Conservation (phyloP, 805 yeast species). For the Debaryomyces castellii region DNA sequence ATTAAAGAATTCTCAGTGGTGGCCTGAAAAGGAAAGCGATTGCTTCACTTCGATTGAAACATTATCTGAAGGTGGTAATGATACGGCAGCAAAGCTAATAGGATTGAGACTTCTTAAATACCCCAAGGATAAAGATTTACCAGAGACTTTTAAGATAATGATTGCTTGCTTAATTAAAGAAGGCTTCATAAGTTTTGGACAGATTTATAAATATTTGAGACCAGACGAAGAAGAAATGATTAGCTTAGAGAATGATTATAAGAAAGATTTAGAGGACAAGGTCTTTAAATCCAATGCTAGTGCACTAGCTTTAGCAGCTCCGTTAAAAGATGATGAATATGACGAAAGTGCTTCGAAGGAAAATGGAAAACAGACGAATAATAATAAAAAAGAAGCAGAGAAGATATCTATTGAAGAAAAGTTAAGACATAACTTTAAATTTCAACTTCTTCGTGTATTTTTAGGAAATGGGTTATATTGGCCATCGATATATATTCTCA, state of each 20-base stretch:
- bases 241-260: slow-evolving; percentile 43
- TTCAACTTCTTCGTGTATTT: slow-evolving; percentile 49
- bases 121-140: slow-evolving; percentile 30
- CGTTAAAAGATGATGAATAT: slow-evolving; percentile 67
- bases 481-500: slow-evolving; percentile 59
- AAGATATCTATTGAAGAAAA: slow-evolving; percentile 13
- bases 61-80: slow-evolving; percentile 53
- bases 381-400: slow-evolving; percentile 7
- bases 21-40: slow-evolving; percentile 52
- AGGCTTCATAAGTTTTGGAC: slow-evolving; percentile 63
- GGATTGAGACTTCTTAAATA: slow-evolving; percentile 42
- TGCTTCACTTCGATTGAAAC: slow-evolving; percentile 24
- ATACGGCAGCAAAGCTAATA: slow-evolving; percentile 53
- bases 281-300: slow-evolving; percentile 65
- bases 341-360: slow-evolving; percentile 25
- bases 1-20: slow-evolving; percentile 59
- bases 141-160: slow-evolving; percentile 45
- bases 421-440: slow-evolving; percentile 21
- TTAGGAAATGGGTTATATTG: slow-evolving; percentile 60
- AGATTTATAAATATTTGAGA: slow-evolving; percentile 54
- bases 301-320: slow-evolving; percentile 87
- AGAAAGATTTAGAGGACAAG: slow-evolving; percentile 50
- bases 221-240: slow-evolving; percentile 53
- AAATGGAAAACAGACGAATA: slow-evolving; percentile 10
- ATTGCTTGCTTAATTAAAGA: slow-evolving; percentile 61